phyloP scores from a whole-genome alignment of 495 filamentous ascomycete species.

The Aspergillus homomorphus region DNA sequence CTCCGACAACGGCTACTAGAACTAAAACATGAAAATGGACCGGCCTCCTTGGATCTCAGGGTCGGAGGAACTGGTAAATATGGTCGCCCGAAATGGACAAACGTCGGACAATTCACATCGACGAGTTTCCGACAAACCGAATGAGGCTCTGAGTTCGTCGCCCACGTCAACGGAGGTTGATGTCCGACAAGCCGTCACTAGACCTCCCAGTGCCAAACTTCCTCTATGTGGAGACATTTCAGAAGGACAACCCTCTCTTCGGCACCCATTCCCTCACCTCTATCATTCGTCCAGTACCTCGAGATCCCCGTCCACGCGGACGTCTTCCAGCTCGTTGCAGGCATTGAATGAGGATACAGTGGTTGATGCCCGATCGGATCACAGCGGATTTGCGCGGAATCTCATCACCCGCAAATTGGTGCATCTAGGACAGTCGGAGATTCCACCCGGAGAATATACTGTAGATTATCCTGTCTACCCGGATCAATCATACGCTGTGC shows the following conservation, averaged over 20 bases:
- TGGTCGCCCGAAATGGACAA: slow-evolving; percentile 28
- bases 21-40: slow-evolving; percentile 36
- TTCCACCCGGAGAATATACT: slow-evolving; percentile 36
- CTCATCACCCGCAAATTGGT: slow-evolving; percentile 28
- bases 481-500: slow-evolving; percentile 50
- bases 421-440: slow-evolving; percentile 27
- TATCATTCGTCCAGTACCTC: slow-evolving; percentile 35
- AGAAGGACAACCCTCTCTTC: slow-evolving; percentile 36
- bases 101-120: slow-evolving; percentile 21
- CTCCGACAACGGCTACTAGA: slow-evolving; percentile 9
- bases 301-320: slow-evolving; percentile 40
- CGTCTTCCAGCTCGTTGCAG: slow-evolving; percentile 47
- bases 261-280: slow-evolving; percentile 39
- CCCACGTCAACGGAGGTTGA: slow-evolving; percentile 28
- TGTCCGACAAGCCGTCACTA: slow-evolving; percentile 22
- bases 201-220: slow-evolving; percentile 30
- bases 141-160: slow-evolving; percentile 26
- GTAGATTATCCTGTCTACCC: slow-evolving; percentile 52
- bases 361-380: slow-evolving; percentile 41
- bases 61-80: slow-evolving; percentile 31
- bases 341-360: slow-evolving; percentile 45
- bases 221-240: slow-evolving; percentile 23
- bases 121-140: slow-evolving; percentile 20
- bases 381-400: slow-evolving; percentile 24
- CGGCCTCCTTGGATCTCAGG: slow-evolving; percentile 30